These are phyloP conservation scores for Tieghemostelium lacteum DNA, from an alignment of 78 protist genomes.

Conservation along the genomic window DNA sequence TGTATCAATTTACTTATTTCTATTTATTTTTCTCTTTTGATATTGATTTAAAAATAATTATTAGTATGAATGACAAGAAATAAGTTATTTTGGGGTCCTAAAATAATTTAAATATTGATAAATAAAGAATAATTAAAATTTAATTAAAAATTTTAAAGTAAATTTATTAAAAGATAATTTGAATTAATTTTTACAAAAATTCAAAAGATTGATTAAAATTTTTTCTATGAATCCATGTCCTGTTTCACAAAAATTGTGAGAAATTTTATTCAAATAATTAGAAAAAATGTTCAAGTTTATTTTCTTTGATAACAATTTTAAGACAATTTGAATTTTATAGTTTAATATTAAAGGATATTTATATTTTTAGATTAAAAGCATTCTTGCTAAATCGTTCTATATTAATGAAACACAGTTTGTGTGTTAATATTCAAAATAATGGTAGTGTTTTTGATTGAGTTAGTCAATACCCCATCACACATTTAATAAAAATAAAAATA, in stretches of 20 bases:
- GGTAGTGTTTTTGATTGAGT: neutral
- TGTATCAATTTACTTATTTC: too few species aligned
- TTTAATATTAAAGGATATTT: neutral
- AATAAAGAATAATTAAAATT: neutral
- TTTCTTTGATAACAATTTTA: neutral
- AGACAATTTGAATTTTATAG: neutral
- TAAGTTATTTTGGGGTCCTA: too few species aligned
- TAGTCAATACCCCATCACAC: too few species aligned
- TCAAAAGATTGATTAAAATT: too few species aligned
- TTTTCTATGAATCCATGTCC: neutral
- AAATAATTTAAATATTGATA: neutral
- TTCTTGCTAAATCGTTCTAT: neutral
- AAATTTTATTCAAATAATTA: neutral
- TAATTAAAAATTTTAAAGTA: neutral
- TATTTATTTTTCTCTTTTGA: neutral
- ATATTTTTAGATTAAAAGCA: too few species aligned
- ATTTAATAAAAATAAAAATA: too few species aligned
- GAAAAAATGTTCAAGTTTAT: neutral
- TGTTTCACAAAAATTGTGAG: neutral
- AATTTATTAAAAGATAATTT: neutral
- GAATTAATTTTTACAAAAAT: too few species aligned
- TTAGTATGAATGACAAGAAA: too few species aligned
- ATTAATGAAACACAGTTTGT: neutral
- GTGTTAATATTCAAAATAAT: neutral
- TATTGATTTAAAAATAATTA: too few species aligned